Conservation (phyloP, 768 basidiomycete genomes). For the Exsudoporus frostii region DNA sequence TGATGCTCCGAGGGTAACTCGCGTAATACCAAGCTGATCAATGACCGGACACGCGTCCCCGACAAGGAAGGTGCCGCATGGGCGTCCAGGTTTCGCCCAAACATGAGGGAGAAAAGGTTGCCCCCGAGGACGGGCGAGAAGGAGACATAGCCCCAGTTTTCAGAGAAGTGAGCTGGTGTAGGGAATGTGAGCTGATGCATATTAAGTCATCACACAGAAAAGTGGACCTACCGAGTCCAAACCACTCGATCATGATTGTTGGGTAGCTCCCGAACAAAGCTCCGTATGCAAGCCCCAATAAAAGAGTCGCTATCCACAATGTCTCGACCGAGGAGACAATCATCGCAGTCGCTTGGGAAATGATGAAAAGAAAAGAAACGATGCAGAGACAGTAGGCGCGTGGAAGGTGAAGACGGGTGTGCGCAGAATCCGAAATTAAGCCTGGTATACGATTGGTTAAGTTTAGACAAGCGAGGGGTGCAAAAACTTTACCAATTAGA, state of each 20-base stretch:
- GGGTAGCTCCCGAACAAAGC: slow-evolving; percentile 70
- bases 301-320: slow-evolving; percentile 54
- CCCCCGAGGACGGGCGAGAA: slow-evolving; percentile 74
- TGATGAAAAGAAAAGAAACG: slow-evolving; percentile 63
- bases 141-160: slow-evolving; percentile 83
- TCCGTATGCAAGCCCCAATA: slow-evolving; percentile 57
- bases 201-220: not conserved
- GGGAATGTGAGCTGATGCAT: not conserved
- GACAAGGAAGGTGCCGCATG: slow-evolving; percentile 39
- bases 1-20: slow-evolving; percentile 36
- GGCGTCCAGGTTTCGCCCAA: slow-evolving; percentile 77
- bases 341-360: slow-evolving; percentile 65
- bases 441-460: slow-evolving; percentile 37
- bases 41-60: not conserved
- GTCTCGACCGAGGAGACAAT: slow-evolving; percentile 51
- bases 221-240: slow-evolving; percentile 67
- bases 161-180: slow-evolving; percentile 61
- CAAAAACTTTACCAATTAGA: slow-evolving; percentile 51
- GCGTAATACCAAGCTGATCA: slow-evolving; percentile 2
- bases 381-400: slow-evolving; percentile 69
- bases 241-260: slow-evolving; percentile 84
- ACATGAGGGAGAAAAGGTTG: slow-evolving; percentile 81
- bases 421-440: slow-evolving; percentile 62
- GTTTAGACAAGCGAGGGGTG: not conserved
- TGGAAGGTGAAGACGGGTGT: slow-evolving; percentile 55